Conservation (phyloP, 805 yeast genomes). For the Saccharomyces mikatae region DNA sequence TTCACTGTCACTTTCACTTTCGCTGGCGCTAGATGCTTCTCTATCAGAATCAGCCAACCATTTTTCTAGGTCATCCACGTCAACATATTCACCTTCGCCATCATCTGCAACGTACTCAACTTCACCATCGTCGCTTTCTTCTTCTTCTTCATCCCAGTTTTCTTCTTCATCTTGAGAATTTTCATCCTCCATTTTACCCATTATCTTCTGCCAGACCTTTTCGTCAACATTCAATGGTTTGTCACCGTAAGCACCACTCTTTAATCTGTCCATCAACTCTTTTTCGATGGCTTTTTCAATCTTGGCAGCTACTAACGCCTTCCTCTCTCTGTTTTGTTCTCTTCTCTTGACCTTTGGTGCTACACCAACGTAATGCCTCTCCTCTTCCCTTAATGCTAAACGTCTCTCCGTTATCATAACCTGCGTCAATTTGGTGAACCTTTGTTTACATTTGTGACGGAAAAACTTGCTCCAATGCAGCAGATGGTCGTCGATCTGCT, state of each 20-base stretch:
- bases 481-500: slow-evolving; percentile 80
- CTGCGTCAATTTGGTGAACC: slow-evolving; percentile 89
- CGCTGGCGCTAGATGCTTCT: slow-evolving; percentile 25
- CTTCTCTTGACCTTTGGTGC: slow-evolving; percentile 92
- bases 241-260: slow-evolving; percentile 97
- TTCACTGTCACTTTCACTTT: slow-evolving; percentile 30
- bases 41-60: slow-evolving; percentile 61
- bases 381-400: slow-evolving; percentile 81
- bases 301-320: slow-evolving; percentile 93
- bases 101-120: slow-evolving; percentile 87
- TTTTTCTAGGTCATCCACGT: slow-evolving; percentile 84
- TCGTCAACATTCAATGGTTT: slow-evolving; percentile 96
- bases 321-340: slow-evolving; percentile 90
- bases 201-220: slow-evolving; percentile 87
- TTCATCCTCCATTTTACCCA: slow-evolving; percentile 73
- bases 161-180: slow-evolving; percentile 42
- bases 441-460: slow-evolving; percentile 90
- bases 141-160: slow-evolving; percentile 44
- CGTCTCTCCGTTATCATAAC: slow-evolving; percentile 93
- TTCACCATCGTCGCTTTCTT: slow-evolving; percentile 58
- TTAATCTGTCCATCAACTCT: slow-evolving; percentile 86
- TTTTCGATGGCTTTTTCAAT: slow-evolving; percentile 94
- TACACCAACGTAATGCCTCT: slow-evolving; percentile 85
- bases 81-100: slow-evolving; percentile 82
- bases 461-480: slow-evolving; percentile 89